Base-by-base conservation (phyloP, 2,329 filamentous ascomycete genomes). In the Aspergillus tamarii region DNA sequence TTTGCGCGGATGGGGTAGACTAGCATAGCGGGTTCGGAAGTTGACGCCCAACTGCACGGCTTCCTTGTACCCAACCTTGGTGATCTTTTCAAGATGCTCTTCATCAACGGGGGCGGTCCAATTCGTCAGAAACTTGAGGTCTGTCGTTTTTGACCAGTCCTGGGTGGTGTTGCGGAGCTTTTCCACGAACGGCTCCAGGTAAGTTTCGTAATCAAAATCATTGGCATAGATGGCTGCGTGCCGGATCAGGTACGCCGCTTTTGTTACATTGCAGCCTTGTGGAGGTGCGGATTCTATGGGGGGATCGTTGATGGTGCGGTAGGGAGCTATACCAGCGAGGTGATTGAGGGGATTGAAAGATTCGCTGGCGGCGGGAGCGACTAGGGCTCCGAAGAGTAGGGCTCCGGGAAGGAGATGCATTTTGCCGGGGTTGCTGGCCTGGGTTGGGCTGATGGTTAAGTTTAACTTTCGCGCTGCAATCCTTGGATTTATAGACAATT, bases 161-260 rank as follows among this genome's bases (percentile, higher is more conserved):
- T 84, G 82, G 0, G 83, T 85, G 46, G 83, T 84, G 70, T 89
- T 89, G 62, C 81, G 76, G 50, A 89, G 76, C 76, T 91, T 91
- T 58, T 80, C 73, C 19, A 87, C 69, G 55, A 87, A 86, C 0
- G 85, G 84, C 69, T 85, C 81, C 26, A 88, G 84, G 67, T 87
- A 87, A 45, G 80, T 78, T 65, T 87, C 84, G 56, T 83, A 87
- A 69, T 88, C 86, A 63, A 83, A 85, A 69, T 87, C 85, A 65
- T 88, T 88, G 66, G 84, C 84, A 68, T 87, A 87, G 61, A 88
- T 87, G 41, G 86, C 85, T 0, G 85, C 85, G 67, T 88, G 86
- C n/a, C 86, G 85, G 19, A 84, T 80, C 0, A 88, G 77, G 72
- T 87, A 88, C 2, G 85, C 84, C 0, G 85, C 85, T 32, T 82